Evolutionary conservation across 148 eudicot genomes (phyloP), one percentile per base, ranked within the genome.

Genomic region (Chenopodium suecicum): DNA sequence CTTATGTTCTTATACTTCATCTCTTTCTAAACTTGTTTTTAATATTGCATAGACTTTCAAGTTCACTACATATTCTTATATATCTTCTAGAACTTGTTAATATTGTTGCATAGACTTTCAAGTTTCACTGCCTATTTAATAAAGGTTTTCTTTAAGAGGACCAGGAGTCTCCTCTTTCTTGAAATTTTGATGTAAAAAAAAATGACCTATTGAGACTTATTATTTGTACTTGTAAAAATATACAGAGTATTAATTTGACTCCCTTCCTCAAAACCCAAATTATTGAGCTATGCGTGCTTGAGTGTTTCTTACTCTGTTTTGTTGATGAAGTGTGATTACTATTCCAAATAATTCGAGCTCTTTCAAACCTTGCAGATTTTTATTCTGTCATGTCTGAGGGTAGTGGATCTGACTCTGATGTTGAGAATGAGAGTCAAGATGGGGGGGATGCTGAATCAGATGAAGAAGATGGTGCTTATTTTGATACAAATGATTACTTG

Each of bases 351-450:
- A 12, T 34, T 22, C 19, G 11, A 54, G 31, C 58, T 44, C 27
- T 56, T 50, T 80, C 12, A 70, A 25, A 46, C 9, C 9, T 70
- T 68, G 62, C 73, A 93, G 98, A 95, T 91, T 93, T 95, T 84
- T 93, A 95, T 81, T 95, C 98, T 41, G 86, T 93, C 86, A 88
- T 95, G 97, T 95, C 97, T 47, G 98, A 93, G 86, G 98, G 98
- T 80, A 93, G 97, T 87, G 96, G 87, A 85, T 86, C 87, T 76
- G 98, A 93, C 75, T 91, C 96, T 14, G 98, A 92, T 78, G 95
- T 88, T 25, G 97, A 93, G 81, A 92, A 90, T 79, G 97, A 92
- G 84, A 95, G 98, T 83, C 94, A 88, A 78, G 83, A 91, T 78
- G 98, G 96, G 73, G 94, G 73, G 13, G 90, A 90, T 83, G 88